Evolutionary conservation across 2,329 filamentous ascomycete species (phyloP).

Genomic region (Trichoderma sp.): DNA sequence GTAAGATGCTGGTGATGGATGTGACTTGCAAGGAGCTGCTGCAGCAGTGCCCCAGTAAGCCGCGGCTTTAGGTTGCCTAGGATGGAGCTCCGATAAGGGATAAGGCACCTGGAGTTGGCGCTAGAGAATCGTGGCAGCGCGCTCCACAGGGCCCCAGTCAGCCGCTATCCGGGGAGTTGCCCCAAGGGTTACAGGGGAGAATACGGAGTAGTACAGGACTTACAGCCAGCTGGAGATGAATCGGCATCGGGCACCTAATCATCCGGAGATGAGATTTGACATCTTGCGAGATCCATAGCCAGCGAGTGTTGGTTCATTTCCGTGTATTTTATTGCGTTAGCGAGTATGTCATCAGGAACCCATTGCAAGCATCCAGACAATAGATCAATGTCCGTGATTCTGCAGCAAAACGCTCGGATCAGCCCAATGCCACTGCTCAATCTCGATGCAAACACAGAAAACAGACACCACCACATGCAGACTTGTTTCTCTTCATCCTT

Average conservation of each 20-base stretch:
- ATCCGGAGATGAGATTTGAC: too few species aligned
- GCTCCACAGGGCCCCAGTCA: background rate
- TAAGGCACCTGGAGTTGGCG: background rate
- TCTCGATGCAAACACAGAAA: background rate
- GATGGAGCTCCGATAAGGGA: conserved; percentile 3
- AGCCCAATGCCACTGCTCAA: background rate
- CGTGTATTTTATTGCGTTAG: too few species aligned
- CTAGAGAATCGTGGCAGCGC: background rate
- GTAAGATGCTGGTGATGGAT: background rate
- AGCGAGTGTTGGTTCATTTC: too few species aligned
- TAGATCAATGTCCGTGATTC: background rate
- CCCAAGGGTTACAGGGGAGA: too few species aligned
- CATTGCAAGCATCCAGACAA: background rate
- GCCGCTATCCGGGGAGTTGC: background rate
- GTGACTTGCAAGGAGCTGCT: background rate
- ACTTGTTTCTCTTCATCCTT: background rate
- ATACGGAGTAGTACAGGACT: too few species aligned
- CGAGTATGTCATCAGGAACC: too few species aligned
- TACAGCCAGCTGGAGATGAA: too few species aligned
- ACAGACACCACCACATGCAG: background rate
- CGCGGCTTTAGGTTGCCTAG: too few species aligned
- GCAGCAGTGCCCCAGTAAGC: too few species aligned
- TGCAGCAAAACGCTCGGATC: background rate
- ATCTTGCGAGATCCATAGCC: too few species aligned
- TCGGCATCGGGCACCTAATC: too few species aligned